These are phyloP conservation scores for Ustilago lituana DNA, from an alignment of 1,284 basidiomycete genomes.

Conservation along the genomic window DNA sequence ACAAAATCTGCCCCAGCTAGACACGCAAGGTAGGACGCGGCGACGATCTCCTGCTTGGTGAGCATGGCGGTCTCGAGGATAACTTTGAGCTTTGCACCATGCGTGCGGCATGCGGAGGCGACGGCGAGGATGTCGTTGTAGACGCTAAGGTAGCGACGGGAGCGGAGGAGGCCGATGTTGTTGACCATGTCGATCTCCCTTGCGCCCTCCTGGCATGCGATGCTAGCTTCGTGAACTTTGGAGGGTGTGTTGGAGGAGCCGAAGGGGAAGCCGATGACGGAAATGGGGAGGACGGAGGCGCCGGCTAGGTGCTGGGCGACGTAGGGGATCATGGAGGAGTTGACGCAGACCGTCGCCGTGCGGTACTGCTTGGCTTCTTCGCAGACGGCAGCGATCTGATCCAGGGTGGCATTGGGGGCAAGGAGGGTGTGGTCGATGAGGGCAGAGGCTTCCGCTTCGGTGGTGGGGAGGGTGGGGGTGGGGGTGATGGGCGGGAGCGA, in stretches of 20 bases:
- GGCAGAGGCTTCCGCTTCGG: slow-evolving; percentile 31
- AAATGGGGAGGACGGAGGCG: slow-evolving; percentile 38
- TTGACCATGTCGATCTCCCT: slow-evolving; percentile 64
- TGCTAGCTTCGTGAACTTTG: slow-evolving; percentile 51
- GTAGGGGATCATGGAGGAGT: slow-evolving; percentile 52
- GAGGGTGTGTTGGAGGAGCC: slow-evolving; percentile 42
- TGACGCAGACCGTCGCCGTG: slow-evolving; percentile 59
- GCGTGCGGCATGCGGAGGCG: slow-evolving; percentile 35
- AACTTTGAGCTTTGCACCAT: slow-evolving; percentile 52
- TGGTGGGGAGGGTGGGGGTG: slow-evolving; percentile 28
- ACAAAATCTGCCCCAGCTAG: slow-evolving; percentile 57
- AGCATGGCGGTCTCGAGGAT: slow-evolving; percentile 59
- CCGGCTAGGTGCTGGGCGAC: slow-evolving; percentile 72
- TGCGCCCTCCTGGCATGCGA: slow-evolving; percentile 49
- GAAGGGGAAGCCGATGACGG: slow-evolving; percentile 53
- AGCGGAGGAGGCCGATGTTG: slow-evolving; percentile 56
- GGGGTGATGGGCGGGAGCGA: slow-evolving; percentile 28
- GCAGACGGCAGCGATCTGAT: slow-evolving; percentile 45
- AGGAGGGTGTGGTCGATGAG: slow-evolving; percentile 64
- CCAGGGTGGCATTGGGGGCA: slow-evolving; percentile 49
- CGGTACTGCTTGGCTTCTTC: slow-evolving; percentile 44
- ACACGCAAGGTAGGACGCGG: slow-evolving; percentile 49
- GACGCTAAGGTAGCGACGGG: slow-evolving; percentile 32
- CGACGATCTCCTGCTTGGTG: slow-evolving; percentile 48
- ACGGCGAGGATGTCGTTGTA: slow-evolving; percentile 51